These are phyloP conservation scores for Acorus calamus DNA, from an alignment of 106 monocot species.

Conservation along the genomic window DNA sequence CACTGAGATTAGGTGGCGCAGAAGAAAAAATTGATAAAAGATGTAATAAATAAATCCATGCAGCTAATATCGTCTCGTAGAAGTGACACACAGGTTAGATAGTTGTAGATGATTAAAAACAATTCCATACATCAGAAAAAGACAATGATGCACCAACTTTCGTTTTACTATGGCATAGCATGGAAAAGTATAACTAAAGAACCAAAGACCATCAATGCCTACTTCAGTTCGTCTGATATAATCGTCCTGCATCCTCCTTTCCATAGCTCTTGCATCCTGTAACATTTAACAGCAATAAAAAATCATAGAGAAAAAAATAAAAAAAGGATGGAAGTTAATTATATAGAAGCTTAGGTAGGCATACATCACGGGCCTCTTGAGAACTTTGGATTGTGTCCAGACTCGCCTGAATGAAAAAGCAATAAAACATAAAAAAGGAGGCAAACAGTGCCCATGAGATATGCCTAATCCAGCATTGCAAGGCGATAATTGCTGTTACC, in stretches of 20 bases:
- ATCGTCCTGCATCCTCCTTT: conserved; percentile 66
- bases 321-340: neutral
- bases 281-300: conserved; percentile 2
- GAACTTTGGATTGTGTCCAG: conserved; percentile 71
- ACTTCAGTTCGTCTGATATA: conserved; percentile 64
- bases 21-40: too few species aligned
- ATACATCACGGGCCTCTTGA: conserved; percentile 83
- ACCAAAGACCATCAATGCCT: conserved; percentile 8
- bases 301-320: neutral
- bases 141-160: neutral
- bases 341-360: neutral
- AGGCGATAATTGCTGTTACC: conserved; percentile 16
- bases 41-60: too few species aligned
- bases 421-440: neutral
- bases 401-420: conserved; percentile 42
- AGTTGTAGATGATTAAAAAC: too few species aligned
- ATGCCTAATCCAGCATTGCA: neutral
- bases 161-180: neutral
- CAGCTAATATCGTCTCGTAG: too few species aligned
- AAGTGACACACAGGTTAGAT: too few species aligned
- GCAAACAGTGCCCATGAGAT: neutral
- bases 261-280: conserved; percentile 53
- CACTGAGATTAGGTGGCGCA: too few species aligned
- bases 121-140: neutral
- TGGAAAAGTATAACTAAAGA: neutral